Evolutionary conservation across 257 asterid genomes (phyloP).

Genomic region (Catharanthus roseus): DNA sequence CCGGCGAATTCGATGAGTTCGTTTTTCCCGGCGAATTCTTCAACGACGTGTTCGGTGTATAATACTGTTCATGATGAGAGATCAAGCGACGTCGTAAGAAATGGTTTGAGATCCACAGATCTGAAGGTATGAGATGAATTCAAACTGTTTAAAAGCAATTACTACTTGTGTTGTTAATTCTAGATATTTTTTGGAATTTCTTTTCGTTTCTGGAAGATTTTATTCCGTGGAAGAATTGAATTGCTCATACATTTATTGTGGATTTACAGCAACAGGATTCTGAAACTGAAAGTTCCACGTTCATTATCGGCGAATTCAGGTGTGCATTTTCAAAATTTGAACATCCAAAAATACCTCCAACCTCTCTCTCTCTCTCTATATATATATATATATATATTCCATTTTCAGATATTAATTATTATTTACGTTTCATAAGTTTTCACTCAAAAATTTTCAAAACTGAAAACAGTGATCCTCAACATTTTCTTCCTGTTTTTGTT

Average conservation of each 20-base stretch:
- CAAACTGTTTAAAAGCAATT: conserved; percentile 6
- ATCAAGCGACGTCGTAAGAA: conserved; percentile 28
- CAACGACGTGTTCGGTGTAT: conserved; percentile 30
- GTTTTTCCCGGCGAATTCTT: conserved; percentile 39
- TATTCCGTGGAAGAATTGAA: neutral
- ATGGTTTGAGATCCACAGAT: conserved; percentile 42
- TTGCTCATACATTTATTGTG: conserved; percentile 27
- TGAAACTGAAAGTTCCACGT: conserved; percentile 46
- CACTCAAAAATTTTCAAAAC: conserved; percentile 9
- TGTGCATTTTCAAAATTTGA: conserved; percentile 16
- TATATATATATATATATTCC: neutral
- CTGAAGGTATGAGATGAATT: conserved; percentile 54
- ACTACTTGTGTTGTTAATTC: neutral
- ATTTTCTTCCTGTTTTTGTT: neutral
- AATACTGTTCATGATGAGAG: conserved; percentile 16
- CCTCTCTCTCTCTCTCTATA: neutral
- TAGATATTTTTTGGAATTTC: neutral
- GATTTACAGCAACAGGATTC: conserved; percentile 44
- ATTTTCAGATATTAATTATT: neutral
- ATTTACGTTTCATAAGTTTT: neutral
- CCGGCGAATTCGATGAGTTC: conserved; percentile 33
- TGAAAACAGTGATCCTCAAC: neutral
- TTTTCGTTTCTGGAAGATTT: neutral
- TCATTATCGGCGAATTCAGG: conserved; percentile 46
- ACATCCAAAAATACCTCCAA: neutral